Conservation (phyloP, 2,329 filamentous ascomycete genomes). For the Xylariales sp. region DNA sequence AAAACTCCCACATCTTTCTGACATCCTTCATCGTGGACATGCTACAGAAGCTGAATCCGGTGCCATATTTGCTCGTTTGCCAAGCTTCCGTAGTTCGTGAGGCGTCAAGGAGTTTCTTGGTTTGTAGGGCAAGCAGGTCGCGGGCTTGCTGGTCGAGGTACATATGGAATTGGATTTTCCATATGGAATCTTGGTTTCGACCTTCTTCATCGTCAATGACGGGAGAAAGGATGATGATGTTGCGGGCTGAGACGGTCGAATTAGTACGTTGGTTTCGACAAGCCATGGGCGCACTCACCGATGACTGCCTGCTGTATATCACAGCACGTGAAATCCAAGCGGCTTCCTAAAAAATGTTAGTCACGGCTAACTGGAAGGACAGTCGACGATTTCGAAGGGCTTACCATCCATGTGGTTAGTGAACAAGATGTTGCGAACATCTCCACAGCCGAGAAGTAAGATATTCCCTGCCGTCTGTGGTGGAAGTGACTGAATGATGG, state of each 20-base stretch:
- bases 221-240: background rate
- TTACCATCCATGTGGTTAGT: background rate
- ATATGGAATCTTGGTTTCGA: background rate
- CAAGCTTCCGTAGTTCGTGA: background rate
- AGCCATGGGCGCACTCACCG: background rate
- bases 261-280: too few species aligned
- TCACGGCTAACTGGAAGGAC: background rate
- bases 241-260: too few species aligned
- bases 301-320: background rate
- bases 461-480: background rate
- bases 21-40: background rate
- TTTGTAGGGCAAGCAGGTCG: too few species aligned
- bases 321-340: slow-evolving; percentile 4
- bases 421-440: slow-evolving; percentile 3
- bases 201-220: background rate
- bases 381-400: too few species aligned
- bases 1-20: background rate
- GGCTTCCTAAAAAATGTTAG: background rate
- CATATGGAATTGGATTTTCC: slow-evolving; percentile 1
- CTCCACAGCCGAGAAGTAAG: slow-evolving; percentile 1
- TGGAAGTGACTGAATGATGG: background rate
- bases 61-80: slow-evolving; percentile 4
- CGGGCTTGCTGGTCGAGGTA: too few species aligned
- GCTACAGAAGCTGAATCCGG: background rate
- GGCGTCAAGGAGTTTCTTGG: too few species aligned